Evolutionary conservation across 352 stramenopile species (phyloP).

Genomic region (Aphanomyces stellatus): DNA sequence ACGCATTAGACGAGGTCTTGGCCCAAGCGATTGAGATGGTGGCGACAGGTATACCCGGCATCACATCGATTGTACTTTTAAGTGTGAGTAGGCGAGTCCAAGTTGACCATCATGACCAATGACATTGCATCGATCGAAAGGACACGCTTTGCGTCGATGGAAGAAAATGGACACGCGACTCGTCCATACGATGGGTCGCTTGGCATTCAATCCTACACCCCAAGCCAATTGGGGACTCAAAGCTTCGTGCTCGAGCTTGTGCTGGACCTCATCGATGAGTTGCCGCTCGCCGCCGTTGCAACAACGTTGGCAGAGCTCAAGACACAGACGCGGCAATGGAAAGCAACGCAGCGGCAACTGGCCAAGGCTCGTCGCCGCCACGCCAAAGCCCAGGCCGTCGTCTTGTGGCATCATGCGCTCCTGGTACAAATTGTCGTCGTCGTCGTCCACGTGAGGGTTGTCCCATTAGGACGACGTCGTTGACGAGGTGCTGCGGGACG

Average conservation of each 20-base stretch:
- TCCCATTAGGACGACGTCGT: slow-evolving; percentile 3
- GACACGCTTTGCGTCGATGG: too few species aligned
- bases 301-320: not conserved
- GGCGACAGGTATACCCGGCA: not conserved
- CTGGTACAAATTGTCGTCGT: too few species aligned
- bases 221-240: not conserved
- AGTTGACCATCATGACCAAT: too few species aligned
- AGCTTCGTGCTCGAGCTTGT: not conserved
- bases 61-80: not conserved
- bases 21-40: not conserved
- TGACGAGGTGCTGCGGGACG: not conserved
- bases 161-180: too few species aligned
- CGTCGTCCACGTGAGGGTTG: too few species aligned
- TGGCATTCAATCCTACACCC: not conserved
- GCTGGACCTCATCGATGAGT: not conserved
- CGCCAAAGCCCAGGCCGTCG: not conserved
- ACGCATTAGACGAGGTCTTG: not conserved
- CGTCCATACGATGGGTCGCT: not conserved
- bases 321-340: not conserved
- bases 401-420: not conserved
- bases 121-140: too few species aligned
- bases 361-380: not conserved
- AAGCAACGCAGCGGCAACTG: not conserved
- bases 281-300: not conserved
- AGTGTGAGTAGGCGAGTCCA: too few species aligned